Percentiles rank a stretch among this genome's conserved stretches.
phyloP scores from a whole-genome alignment of 768 basidiomycete species.

The Leccinum truebloodii region DNA sequence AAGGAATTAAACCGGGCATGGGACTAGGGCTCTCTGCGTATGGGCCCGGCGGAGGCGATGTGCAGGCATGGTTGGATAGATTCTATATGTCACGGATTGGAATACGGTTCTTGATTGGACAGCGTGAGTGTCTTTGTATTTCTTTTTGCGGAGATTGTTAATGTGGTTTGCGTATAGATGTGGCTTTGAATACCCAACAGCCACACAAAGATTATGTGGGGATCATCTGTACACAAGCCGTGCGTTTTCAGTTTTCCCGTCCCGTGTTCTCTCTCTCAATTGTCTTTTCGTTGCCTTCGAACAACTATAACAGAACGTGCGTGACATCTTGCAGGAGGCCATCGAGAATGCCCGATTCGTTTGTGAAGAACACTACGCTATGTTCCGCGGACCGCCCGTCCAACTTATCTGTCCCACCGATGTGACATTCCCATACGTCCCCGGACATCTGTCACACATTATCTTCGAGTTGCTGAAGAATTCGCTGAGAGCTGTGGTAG shows the following conservation, averaged over 20 bases:
- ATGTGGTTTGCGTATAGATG: conserved; percentile 52
- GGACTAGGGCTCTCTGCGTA: conserved; percentile 34
- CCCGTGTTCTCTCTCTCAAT: conserved; percentile 1
- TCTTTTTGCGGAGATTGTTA: neutral
- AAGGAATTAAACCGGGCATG: conserved; percentile 31
- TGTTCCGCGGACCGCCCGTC: conserved; percentile 95
- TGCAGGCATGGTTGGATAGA: conserved; percentile 94
- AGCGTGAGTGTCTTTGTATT: conserved; percentile 57
- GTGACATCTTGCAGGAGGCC: conserved; percentile 97
- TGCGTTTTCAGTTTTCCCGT: conserved; percentile 37
- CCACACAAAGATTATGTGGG: conserved; percentile 93
- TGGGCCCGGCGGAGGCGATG: conserved; percentile 75
- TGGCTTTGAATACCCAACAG: conserved; percentile 90
- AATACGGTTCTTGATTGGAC: conserved; percentile 95
- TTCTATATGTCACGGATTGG: conserved; percentile 97
- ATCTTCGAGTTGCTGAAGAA: conserved; percentile 97
- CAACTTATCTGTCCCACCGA: conserved; percentile 91
- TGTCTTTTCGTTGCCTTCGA: neutral
- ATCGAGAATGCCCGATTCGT: conserved; percentile 96
- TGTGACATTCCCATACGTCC: conserved; percentile 92
- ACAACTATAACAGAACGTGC: conserved; percentile 66
- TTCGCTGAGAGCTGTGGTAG: conserved; percentile 94
- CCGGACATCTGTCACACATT: conserved; percentile 95
- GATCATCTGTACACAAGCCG: conserved; percentile 93
- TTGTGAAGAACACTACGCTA: conserved; percentile 94